Evolutionary conservation across 1,284 basidiomycete genomes (phyloP), one percentile per base, ranked within the genome.

Genomic region (Sporisorium iseilematis-ciliati): DNA sequence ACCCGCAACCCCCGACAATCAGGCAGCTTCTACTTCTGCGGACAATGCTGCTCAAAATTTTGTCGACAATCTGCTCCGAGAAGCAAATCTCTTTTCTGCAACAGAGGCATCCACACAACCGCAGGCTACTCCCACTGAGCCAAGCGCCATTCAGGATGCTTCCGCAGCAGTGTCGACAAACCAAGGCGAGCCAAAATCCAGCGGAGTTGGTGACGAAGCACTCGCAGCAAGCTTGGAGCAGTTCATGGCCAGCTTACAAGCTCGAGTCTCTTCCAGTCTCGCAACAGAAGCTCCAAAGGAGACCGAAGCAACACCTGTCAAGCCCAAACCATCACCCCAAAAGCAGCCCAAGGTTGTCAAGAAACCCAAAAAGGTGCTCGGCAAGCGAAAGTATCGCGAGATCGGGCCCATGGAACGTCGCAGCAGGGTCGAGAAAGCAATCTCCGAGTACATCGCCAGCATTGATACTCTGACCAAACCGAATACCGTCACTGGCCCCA

Each of bases 181-280:
- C 20, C 50, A 57, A 25, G 33, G 23, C 7, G 51, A 53, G 35
- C 33, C 52, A 6, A 55, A 53, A 14, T 14, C 65, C 1, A 52
- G 35, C 21, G 29, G 58, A 16, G 52, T 40, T 8, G 57, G 59
- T n/a, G 74, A 77, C 45, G 74, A 78, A 42, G 67, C 73, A 8
- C 65, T 78, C 20, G 67, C 66, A 35, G 79, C 73, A 6, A 78
- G 76, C 50, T 55, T 80, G 42, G 74, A 80, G 46, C 71, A 73
- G 46, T 80, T 80, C 51, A 80, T 80, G 79, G 76, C 77, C 11
- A 77, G 63, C 33, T 65, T 80, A 21, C 63, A 63, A 38, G 59
- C 67, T 43, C 58, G 57, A 38, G 55, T 66, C 45, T 57, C 58
- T 7, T 66, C 60, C 2, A 59, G 52, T 25, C 65, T 69, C 7